phyloP scores from a whole-genome alignment of 495 filamentous ascomycete species.

The Penicillium goetzii region DNA sequence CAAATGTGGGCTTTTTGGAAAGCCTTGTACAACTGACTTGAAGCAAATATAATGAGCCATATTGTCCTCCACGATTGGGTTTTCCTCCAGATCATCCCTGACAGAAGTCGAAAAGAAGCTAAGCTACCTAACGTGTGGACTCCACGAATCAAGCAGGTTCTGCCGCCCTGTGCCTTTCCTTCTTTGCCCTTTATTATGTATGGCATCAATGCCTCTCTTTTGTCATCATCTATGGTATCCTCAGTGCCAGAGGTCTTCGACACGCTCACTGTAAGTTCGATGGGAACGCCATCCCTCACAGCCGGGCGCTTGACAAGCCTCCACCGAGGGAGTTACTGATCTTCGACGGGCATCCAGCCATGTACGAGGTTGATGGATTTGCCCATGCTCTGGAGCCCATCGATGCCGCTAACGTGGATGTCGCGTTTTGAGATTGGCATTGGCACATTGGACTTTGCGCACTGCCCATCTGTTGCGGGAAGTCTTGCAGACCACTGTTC shows the following conservation, averaged over 20 bases:
- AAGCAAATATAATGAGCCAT: background rate
- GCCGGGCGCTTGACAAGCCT: background rate
- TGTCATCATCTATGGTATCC: background rate
- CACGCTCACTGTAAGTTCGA: background rate
- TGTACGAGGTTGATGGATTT: background rate
- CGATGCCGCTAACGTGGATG: background rate
- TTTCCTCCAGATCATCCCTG: background rate
- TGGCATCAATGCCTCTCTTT: background rate
- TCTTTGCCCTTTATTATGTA: background rate
- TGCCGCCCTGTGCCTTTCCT: background rate
- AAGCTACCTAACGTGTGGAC: background rate
- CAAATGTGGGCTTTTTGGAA: background rate
- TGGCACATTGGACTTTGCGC: slow-evolving; percentile 4
- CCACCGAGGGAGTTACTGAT: background rate
- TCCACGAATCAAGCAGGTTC: background rate
- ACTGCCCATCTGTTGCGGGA: background rate
- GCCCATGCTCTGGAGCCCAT: slow-evolving; percentile 3
- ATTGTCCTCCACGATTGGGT: background rate
- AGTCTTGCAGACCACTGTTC: background rate
- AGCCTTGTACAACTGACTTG: slow-evolving; percentile 1
- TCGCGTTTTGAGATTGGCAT: slow-evolving; percentile 8
- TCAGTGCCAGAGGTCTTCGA: background rate
- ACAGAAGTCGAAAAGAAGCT: background rate
- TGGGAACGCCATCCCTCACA: slow-evolving; percentile 1
- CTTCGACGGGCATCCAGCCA: slow-evolving; percentile 11